Base-by-base conservation (phyloP, 148 eudicot genomes). In the Polygonum maritimum region DNA sequence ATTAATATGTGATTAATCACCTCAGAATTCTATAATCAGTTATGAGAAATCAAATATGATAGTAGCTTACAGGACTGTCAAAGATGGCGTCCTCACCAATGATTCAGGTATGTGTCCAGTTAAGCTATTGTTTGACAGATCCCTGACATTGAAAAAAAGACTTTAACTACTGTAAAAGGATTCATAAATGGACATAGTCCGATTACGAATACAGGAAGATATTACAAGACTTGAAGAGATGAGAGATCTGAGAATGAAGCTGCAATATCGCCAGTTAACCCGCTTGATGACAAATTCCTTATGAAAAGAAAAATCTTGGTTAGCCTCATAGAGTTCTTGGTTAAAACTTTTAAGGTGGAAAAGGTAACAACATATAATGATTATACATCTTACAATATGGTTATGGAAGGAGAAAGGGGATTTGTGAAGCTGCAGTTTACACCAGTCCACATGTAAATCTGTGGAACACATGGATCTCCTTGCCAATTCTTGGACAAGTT, bases 401-500 rank as follows among this genome's bases (percentile, higher is more conserved):
- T 67, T 67, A 67, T 67, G 71, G 16, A 44, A 67, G 71, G 71
- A 67, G 71, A 36, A 16, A 4, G 38, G 45, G 71, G 71, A 67
- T 67, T 36, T 67, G 45, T 38, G 69, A 76, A 57, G 72, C 78
- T 79, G 78, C 89, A 85, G 19, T 79, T 79, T 10, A 87, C 48
- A 44, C 88, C 90, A 71, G 39, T 22, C 90, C 90, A 87, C 13
- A 57, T 4, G 69, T 44, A 86, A 3, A 7, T 36, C 36, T 35
- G 52, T 18, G 91, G 89, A 49, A 36, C 60, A 55, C 89, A 86
- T 11, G 91, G 89, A 80, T 88, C 90, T 5, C 90, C 87, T 79
- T 85, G 88, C 90, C 88, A 86, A 33, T 82, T 80, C 65, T 72
- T 84, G 35, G 22, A 57, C 78, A 79, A 14, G 5, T 47, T 74